phyloP scores from a whole-genome alignment of 202 grass and related monocot species.

The Musa balbisiana region DNA sequence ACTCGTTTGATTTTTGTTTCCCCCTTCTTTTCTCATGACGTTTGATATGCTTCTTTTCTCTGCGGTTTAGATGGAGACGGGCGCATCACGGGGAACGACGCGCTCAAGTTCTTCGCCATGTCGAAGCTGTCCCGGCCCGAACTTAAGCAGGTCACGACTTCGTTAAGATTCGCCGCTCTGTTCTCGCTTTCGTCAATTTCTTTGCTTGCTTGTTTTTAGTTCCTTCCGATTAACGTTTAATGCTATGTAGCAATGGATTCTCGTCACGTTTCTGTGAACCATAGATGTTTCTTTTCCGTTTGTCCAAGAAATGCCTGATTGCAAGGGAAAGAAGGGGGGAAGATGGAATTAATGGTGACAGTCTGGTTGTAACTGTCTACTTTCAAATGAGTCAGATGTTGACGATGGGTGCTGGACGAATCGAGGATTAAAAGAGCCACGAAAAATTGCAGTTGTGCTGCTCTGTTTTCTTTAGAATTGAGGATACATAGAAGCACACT shows the following conservation, averaged over 20 bases:
- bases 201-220: background rate
- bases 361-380: background rate
- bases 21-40: background rate
- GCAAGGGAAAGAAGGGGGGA: background rate
- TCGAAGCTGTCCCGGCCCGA: constrained; percentile 80
- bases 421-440: background rate
- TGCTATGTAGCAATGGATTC: background rate
- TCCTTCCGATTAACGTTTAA: background rate
- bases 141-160: constrained; percentile 63
- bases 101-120: constrained; percentile 87
- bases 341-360: background rate
- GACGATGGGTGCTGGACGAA: background rate
- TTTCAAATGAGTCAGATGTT: background rate
- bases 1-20: background rate
- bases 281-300: background rate
- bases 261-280: background rate
- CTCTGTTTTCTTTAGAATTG: no score
- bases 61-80: constrained; percentile 57
- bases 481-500: no score
- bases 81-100: constrained; percentile 82
- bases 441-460: background rate
- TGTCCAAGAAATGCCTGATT: background rate
- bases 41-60: background rate
- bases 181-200: background rate
- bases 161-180: background rate